These are phyloP conservation scores for Alnus glutinosa DNA, from an alignment of 306 rosid genomes.

Conservation along the genomic window DNA sequence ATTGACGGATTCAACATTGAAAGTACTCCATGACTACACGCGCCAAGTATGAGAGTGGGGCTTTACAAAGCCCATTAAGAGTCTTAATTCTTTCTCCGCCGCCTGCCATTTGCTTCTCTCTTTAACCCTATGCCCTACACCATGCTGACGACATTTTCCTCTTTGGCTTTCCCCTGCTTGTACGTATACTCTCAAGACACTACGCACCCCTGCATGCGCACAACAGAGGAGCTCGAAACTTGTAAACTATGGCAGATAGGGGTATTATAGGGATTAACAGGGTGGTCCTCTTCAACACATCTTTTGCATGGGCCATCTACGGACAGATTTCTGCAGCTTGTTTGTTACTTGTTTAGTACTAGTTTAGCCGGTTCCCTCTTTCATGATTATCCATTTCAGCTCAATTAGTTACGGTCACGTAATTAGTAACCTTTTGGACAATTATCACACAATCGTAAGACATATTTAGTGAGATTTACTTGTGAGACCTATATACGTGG, in stretches of 20 bases:
- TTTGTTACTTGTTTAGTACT: too few relatives aligned
- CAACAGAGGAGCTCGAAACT: constrained; percentile 43
- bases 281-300: too few relatives aligned
- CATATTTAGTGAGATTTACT: too few relatives aligned
- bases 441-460: too few relatives aligned
- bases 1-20: not conserved
- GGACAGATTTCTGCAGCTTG: too few relatives aligned
- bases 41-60: constrained; percentile 32
- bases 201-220: constrained; percentile 35
- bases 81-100: constrained; percentile 54
- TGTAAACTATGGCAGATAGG: constrained; percentile 31
- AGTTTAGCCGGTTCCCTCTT: too few relatives aligned
- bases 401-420: too few relatives aligned
- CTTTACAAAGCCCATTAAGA: not conserved
- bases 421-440: too few relatives aligned
- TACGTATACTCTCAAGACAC: constrained; percentile 14
- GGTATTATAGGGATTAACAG: not conserved
- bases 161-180: constrained; percentile 9
- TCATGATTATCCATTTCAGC: too few relatives aligned
- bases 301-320: constrained; percentile 35
- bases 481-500: too few relatives aligned
- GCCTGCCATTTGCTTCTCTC: constrained; percentile 46
- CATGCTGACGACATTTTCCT: constrained; percentile 30
- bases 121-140: constrained; percentile 37
- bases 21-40: not conserved